phyloP scores from a whole-genome alignment of 1,139 yeast species.

The Saccharomyces hybrid region DNA sequence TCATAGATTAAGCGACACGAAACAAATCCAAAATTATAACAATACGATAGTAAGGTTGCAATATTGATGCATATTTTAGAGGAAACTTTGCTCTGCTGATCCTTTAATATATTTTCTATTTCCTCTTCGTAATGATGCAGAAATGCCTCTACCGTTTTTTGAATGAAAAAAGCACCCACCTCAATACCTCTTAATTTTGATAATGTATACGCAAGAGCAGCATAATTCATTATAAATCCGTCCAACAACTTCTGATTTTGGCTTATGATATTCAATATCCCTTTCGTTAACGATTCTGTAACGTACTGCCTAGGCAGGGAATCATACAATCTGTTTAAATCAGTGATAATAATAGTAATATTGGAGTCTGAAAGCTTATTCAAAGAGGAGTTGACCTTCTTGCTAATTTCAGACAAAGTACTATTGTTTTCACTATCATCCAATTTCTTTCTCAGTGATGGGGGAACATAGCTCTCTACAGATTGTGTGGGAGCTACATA shows the following conservation, averaged over 20 bases:
- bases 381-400: conserved; percentile 67
- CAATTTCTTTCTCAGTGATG: conserved; percentile 60
- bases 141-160: conserved; percentile 61
- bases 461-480: conserved; percentile 58
- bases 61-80: conserved; percentile 60
- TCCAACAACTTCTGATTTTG: conserved; percentile 64
- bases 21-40: conserved; percentile 70
- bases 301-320: conserved; percentile 70
- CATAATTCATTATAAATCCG: conserved; percentile 70
- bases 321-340: conserved; percentile 55
- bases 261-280: conserved; percentile 60
- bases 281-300: conserved; percentile 56
- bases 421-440: conserved; percentile 39
- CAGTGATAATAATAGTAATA: conserved; percentile 58
- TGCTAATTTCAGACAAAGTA: conserved; percentile 44
- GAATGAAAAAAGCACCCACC: conserved; percentile 83
- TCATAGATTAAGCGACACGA: conserved; percentile 74
- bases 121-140: conserved; percentile 37
- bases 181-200: conserved; percentile 79
- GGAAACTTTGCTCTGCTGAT: conserved; percentile 9
- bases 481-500: conserved; percentile 63
- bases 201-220: conserved; percentile 67
- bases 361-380: conserved; percentile 86
- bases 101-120: conserved; percentile 24
- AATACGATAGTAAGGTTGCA: conserved; percentile 64